phyloP scores from a whole-genome alignment of 2,329 filamentous ascomycete species.

The Epichloe scottii region DNA sequence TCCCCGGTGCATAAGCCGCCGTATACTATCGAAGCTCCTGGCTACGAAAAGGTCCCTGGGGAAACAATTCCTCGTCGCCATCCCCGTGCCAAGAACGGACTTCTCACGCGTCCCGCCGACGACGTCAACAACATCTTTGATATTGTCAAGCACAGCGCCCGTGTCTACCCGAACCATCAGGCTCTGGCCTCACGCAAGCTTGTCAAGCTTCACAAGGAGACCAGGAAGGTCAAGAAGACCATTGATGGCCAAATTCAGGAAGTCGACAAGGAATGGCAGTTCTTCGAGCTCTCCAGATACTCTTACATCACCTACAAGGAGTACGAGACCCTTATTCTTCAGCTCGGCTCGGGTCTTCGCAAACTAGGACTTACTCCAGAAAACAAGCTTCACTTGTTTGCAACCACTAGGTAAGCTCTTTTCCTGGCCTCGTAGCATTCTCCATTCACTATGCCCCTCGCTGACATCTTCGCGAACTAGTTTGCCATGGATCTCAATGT shows the following conservation, averaged over 20 bases:
- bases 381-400: constrained; percentile 70
- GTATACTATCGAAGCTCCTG: constrained; percentile 61
- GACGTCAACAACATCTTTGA: constrained; percentile 70
- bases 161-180: constrained; percentile 47
- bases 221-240: constrained; percentile 81
- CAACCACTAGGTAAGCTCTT: constrained; percentile 55
- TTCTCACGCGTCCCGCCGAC: constrained; percentile 51
- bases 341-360: constrained; percentile 61
- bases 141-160: constrained; percentile 57
- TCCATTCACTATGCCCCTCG: neutral
- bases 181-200: constrained; percentile 62
- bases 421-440: neutral
- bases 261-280: constrained; percentile 85
- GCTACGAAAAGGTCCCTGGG: constrained; percentile 55
- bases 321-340: constrained; percentile 57
- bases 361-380: constrained; percentile 56
- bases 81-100: constrained; percentile 54
- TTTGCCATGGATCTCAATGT: constrained; percentile 71
- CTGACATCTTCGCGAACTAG: constrained; percentile 26
- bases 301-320: constrained; percentile 67
- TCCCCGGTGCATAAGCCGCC: constrained; percentile 55
- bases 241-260: constrained; percentile 67
- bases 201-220: constrained; percentile 67
- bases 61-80: constrained; percentile 78
- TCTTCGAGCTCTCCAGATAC: constrained; percentile 72